Conservation (phyloP, 2,329 filamentous ascomycete genomes). For the Colletotrichum kahawae region DNA sequence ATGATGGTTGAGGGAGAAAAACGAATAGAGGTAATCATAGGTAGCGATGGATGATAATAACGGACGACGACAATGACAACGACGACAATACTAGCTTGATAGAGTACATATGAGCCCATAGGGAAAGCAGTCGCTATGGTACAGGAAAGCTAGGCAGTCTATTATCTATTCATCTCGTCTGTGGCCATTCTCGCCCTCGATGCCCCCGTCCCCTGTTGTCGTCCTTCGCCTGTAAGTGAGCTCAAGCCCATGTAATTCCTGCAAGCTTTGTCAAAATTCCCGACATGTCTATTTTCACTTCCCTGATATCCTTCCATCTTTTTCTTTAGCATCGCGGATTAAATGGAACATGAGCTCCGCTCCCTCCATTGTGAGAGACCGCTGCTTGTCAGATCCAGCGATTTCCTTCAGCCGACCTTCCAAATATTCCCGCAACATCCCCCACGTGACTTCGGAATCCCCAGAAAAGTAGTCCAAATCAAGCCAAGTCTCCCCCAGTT, state of each 20-base stretch:
- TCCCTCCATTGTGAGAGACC: neutral
- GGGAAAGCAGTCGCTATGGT: no score
- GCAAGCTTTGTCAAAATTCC: neutral
- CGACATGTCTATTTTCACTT: neutral
- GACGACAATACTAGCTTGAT: neutral
- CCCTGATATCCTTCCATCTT: fast-evolving
- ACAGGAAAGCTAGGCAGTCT: neutral
- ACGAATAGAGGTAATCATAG: neutral
- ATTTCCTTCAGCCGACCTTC: neutral
- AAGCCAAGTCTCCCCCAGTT: neutral
- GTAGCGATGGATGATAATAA: neutral
- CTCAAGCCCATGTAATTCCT: neutral
- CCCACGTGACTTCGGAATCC: neutral
- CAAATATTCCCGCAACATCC: neutral
- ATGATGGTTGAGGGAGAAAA: neutral
- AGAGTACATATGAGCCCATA: neutral
- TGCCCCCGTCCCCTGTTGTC: neutral
- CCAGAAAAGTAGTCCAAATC: neutral
- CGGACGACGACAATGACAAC: neutral
- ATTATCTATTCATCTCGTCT: neutral
- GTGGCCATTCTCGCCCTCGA: neutral
- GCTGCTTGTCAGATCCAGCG: neutral
- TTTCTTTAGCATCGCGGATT: neutral
- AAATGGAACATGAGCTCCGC: neutral
- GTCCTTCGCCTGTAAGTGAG: neutral